Conservation (phyloP, 1,284 basidiomycete species). For the Naganishia sp. region DNA sequence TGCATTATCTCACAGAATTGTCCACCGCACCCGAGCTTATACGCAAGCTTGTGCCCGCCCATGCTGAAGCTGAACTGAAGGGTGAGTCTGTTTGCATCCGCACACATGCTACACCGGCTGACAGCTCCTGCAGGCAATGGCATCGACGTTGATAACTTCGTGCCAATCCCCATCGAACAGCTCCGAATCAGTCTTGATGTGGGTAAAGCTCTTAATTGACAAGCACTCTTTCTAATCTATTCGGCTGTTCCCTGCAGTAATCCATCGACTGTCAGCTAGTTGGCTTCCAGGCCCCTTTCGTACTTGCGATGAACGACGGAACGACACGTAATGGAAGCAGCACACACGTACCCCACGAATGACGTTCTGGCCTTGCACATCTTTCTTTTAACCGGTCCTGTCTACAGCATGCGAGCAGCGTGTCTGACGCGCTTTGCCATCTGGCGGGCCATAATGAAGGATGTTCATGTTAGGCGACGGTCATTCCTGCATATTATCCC, state of each 20-base stretch:
- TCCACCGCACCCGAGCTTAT: conserved; percentile 94
- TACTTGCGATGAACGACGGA: conserved; percentile 5
- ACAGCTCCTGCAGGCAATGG: conserved; percentile 61
- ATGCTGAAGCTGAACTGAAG: conserved; percentile 82
- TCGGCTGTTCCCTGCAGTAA: not conserved
- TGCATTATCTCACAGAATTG: conserved; percentile 64
- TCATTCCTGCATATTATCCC: conserved; percentile 22
- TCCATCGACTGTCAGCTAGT: not conserved
- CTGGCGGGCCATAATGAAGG: conserved; percentile 1
- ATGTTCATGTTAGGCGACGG: not conserved
- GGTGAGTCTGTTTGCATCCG: conserved; percentile 5
- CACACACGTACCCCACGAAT: not conserved
- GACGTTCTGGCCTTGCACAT: not conserved
- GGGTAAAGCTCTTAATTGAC: not conserved
- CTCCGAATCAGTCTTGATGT: conserved; percentile 81
- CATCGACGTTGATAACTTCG: conserved; percentile 87
- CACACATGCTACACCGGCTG: not conserved
- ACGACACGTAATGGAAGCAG: conserved; percentile 9
- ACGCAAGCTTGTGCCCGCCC: conserved; percentile 82
- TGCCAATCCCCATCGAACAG: conserved; percentile 90
- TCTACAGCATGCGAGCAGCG: not conserved
- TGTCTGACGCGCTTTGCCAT: not conserved
- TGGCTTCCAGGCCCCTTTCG: not conserved
- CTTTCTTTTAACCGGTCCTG: not conserved
- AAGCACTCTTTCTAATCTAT: not conserved